Evolutionary conservation across 257 asterid species (phyloP).

Genomic region (Ballota nigra): DNA sequence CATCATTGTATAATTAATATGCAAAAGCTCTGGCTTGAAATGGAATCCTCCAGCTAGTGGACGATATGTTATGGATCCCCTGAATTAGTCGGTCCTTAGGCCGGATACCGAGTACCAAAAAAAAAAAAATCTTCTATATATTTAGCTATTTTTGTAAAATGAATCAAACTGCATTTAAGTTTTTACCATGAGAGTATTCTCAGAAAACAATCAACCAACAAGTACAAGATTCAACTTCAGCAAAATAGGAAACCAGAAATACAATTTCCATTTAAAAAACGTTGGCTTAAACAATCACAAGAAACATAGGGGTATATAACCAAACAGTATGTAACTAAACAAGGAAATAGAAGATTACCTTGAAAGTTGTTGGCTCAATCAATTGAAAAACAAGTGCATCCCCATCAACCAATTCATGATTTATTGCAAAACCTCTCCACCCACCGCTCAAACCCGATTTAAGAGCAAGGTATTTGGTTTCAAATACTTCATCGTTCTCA

Average conservation of each 20-base stretch:
- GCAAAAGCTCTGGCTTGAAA: no score
- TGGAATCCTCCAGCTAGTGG: no score
- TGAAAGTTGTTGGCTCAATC: conserved; percentile 42
- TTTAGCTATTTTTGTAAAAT: no score
- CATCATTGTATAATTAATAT: no score
- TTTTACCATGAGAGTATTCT: not conserved
- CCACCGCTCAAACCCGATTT: conserved; percentile 71
- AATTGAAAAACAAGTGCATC: conserved; percentile 65
- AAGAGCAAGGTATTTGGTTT: conserved; percentile 40
- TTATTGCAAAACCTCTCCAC: conserved; percentile 62
- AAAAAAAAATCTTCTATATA: no score
- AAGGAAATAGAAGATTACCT: conserved; percentile 29
- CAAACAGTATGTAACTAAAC: not conserved
- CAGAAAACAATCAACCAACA: not conserved
- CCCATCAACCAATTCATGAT: conserved; percentile 61
- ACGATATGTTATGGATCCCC: no score
- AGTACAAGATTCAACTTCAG: not conserved
- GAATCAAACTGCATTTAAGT: no score
- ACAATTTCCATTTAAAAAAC: no score
- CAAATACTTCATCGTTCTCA: conserved; percentile 40
- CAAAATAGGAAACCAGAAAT: no score
- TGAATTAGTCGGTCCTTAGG: no score
- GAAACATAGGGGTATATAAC: not conserved
- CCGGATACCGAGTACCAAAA: no score
- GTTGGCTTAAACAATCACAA: not conserved